Evolutionary conservation across 306 rosid genomes (phyloP).

Genomic region (Casuarina glauca): DNA sequence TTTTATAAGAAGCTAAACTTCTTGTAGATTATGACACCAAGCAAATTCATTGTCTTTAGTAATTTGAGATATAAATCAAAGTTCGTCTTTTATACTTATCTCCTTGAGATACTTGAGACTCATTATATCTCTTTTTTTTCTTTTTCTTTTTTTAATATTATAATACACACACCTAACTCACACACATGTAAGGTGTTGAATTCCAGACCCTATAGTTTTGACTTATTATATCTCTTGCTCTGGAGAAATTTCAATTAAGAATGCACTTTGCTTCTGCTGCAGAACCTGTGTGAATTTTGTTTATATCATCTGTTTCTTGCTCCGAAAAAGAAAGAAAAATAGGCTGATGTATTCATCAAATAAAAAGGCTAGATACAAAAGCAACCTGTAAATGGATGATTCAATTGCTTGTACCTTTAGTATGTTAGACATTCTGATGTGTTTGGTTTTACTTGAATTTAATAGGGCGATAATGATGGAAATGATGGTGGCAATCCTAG

Average conservation of each 20-base stretch:
- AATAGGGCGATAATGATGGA: constrained; percentile 66
- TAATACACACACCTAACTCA: too few species aligned
- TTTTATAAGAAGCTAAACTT: not conserved
- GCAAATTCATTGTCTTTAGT: not conserved
- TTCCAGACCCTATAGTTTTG: too few species aligned
- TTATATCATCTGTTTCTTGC: not conserved
- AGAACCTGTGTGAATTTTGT: not conserved
- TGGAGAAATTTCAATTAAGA: not conserved
- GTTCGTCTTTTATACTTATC: not conserved
- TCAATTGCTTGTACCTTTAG: too few species aligned
- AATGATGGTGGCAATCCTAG: constrained; percentile 42
- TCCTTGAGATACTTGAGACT: not conserved
- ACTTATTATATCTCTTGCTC: not conserved
- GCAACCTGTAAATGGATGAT: too few species aligned
- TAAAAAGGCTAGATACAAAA: not conserved
- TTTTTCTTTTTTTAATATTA: too few species aligned
- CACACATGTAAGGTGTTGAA: too few species aligned
- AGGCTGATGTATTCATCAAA: not conserved
- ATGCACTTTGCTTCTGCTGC: too few species aligned
- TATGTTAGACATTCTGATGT: not conserved
- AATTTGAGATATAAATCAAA: not conserved
- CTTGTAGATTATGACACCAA: not conserved
- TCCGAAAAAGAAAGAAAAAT: not conserved
- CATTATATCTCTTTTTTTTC: too few species aligned
- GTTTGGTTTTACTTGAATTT: constrained; percentile 8